Evolutionary conservation across 148 eudicot genomes (phyloP), one percentile per base, ranked within the genome.

Genomic region (Rhododendron henanense): DNA sequence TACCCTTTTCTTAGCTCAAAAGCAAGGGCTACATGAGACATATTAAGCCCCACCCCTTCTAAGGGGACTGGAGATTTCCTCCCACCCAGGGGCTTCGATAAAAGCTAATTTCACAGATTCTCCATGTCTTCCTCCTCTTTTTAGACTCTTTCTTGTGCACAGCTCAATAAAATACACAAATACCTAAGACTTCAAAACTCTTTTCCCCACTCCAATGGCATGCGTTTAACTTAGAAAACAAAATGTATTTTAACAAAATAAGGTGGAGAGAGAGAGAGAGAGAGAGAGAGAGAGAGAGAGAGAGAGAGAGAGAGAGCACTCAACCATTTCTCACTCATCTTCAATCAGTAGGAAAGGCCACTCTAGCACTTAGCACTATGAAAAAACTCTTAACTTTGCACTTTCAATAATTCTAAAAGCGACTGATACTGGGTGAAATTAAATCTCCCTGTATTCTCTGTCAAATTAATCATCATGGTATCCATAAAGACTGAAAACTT

Each of bases 381-480:
- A 84, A 85, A 89, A 83, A 57, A 19, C 84, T 16, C 65, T 78
- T 28, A 10, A 85, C 81, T 85, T 90, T 87, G 73, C 53, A 71
- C 71, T 57, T 67, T 88, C 75, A 88, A 88, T 90, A 76, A 90
- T 90, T 86, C 87, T 59, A 81, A 88, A 87, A 88, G 88, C 45
- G 50, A 0, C 14, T 47, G 81, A 75, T 39, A 75, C 79, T 18
- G 79, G 78, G 79, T 9, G 75, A 55, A 2, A 21, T n/a, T n/a
- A 65, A 55, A 83, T 84, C 71, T 78, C 41, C 71, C 50, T 6
- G 28, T 31, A 21, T 33, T n/a, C 39, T 39, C 63, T 73, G 21
- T 50, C 41, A 19, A n/a, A 19, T 33, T 44, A 84, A 69, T 73
- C 85, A 73, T 84, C 37, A 63, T 4, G 80, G 67, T 23, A 9